Evolutionary conservation across 257 asterid species (phyloP), one percentile per base, ranked within the genome.

Genomic region (Vinca minor): DNA sequence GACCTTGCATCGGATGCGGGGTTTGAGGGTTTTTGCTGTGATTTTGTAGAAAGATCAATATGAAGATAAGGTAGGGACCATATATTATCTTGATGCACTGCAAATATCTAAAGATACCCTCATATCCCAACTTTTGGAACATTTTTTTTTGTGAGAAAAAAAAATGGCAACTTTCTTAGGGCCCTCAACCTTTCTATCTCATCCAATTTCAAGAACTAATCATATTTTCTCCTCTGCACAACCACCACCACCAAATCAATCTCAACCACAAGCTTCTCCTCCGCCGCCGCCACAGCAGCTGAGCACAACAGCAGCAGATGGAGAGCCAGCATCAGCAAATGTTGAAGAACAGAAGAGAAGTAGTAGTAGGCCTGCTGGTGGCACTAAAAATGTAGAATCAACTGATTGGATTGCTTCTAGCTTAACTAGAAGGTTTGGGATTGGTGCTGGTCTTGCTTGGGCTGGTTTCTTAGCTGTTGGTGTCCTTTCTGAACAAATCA

Each of bases 391-490:
- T 1, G 87, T 59, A 2, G 98, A 83, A 12, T 83, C 96, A 23
- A 88, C 98, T 3, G 98, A 91, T 47, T 88, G 95, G 95, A 74
- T 88, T 66, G 93, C 95, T 10, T 79, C 94, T 36, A 64, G 73
- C 25, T 74, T 91, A 50, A 91, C 98, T 0, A 78, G 96, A 69
- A 82, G 96, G 62, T 86, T 84, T 63, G 98, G 98, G 20, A 80
- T 91, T 57, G 98, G 98, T 39, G 91, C 94, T 39, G 96, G 98
- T 11, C 87, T 91, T 41, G 91, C 95, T 5, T 91, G 96, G 96
- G 95, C 83, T 9, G 91, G 87, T 48, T 88, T 86, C 71, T 82
- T 88, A 35, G 88, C 95, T 4, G 65, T 74, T 69, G 97, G 96
- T 25, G 96, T 87, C 54, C 70, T 84, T 54, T 88, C 98, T 29